phyloP scores from a whole-genome alignment of 1,284 basidiomycete genomes.

The Vanrija pseudolonga region DNA sequence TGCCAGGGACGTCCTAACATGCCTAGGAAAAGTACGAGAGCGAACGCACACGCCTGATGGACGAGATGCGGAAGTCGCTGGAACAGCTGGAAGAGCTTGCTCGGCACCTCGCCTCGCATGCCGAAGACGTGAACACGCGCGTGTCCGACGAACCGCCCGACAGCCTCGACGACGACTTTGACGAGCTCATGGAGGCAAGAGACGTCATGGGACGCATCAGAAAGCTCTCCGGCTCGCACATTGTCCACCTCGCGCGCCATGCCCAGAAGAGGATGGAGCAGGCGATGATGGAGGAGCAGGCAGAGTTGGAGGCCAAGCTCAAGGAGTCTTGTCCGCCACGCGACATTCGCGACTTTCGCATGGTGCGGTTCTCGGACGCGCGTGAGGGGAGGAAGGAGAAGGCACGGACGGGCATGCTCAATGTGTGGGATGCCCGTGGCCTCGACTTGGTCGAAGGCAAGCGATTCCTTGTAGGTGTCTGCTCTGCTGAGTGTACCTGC shows the following conservation, averaged over 20 bases:
- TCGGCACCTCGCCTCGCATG: slow-evolving; percentile 13
- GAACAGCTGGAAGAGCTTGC: slow-evolving; percentile 32
- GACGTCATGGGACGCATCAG: slow-evolving; percentile 49
- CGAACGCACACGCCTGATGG: slow-evolving; percentile 31
- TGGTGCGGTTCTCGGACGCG: slow-evolving; percentile 71
- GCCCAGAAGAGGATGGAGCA: slow-evolving; percentile 56
- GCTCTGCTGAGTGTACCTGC: neutral
- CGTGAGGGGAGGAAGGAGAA: slow-evolving; percentile 55
- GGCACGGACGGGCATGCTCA: slow-evolving; percentile 65
- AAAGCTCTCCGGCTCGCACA: slow-evolving; percentile 52
- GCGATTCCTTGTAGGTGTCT: slow-evolving; percentile 58
- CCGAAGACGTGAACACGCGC: slow-evolving; percentile 19
- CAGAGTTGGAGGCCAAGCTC: slow-evolving; percentile 67
- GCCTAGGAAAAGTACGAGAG: slow-evolving; percentile 34
- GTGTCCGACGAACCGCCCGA: slow-evolving; percentile 2
- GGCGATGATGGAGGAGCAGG: slow-evolving; percentile 56
- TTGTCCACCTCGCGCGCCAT: slow-evolving; percentile 62
- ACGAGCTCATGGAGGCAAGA: slow-evolving; percentile 30
- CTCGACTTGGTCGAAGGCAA: slow-evolving; percentile 63
- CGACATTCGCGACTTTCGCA: slow-evolving; percentile 73
- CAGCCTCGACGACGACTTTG: slow-evolving; percentile 33
- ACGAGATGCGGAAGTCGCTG: slow-evolving; percentile 31
- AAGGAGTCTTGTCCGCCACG: slow-evolving; percentile 72
- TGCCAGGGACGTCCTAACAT: too few species aligned
- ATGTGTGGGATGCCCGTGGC: slow-evolving; percentile 73